phyloP scores from a whole-genome alignment of 345 rosid species.

The Dimocarpus longan region DNA sequence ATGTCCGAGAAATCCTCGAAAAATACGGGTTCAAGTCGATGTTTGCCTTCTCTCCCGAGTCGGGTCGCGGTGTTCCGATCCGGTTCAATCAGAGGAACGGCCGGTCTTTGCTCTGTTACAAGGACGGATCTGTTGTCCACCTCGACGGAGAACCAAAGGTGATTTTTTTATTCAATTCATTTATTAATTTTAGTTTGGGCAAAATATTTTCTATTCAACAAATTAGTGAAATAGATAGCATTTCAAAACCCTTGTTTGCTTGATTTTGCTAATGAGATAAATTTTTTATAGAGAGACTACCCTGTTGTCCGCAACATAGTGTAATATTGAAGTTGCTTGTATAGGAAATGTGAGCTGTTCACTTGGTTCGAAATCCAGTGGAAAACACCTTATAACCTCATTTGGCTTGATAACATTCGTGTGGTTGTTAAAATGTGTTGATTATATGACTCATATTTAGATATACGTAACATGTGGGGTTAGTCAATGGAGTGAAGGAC shows the following conservation, averaged over 20 bases:
- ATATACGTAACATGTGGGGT: no score
- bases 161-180: constrained; percentile 3
- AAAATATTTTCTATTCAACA: background rate
- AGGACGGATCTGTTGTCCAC: constrained; percentile 69
- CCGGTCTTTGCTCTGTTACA: constrained; percentile 66
- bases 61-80: constrained; percentile 82
- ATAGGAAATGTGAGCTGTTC: background rate
- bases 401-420: background rate
- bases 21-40: constrained; percentile 74
- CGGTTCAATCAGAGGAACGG: constrained; percentile 79
- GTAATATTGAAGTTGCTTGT: background rate
- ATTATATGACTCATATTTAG: no score
- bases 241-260: background rate
- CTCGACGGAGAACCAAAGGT: constrained; percentile 95
- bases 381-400: background rate
- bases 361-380: background rate
- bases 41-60: constrained; percentile 65
- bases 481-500: no score
- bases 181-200: background rate
- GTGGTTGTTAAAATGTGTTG: background rate
- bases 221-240: background rate
- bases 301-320: background rate
- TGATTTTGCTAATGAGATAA: background rate
- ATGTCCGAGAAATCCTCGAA: constrained; percentile 72
- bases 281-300: background rate